Evolutionary conservation across 192 early-diverging fungal genomes (phyloP), one percentile per base, ranked within the genome.

Genomic region (Backusella liffmaniae): DNA sequence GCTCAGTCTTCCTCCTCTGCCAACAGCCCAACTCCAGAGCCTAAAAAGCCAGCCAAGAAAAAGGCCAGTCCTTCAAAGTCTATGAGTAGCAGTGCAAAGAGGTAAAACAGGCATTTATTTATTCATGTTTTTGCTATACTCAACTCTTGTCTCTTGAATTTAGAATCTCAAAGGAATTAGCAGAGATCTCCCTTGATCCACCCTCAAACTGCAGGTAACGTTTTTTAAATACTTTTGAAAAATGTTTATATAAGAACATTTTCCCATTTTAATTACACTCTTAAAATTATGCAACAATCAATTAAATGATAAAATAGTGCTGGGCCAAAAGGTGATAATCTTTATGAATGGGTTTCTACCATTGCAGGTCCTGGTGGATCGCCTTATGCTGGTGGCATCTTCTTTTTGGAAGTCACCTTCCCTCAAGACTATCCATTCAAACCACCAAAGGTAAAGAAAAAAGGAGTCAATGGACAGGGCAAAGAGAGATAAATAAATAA

Each of bases 321-420:
- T 53, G 95, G 96, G 30, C 96, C 97, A 8, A 97, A 97, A 74
- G 96, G 95, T 35, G 97, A 98, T 82, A 96, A 96, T 70, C 84
- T 99, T 41, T 97, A 95, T 80, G 95, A 99, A 77, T 98, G 97
- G 97, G 91, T 94, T 4, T 92, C 96, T 21, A 98, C 97, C 4
- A 96, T 99, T 74, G 88, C 91, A 51, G 97, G 97, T 8, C 97
- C 97, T 9, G 84, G 87, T 71, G 94, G 89, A 46, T 95, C 94
- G 30, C 96, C 97, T 9, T 99, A 99, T 77, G 90, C 88, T 30
- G 90, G 91, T 26, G 97, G 97, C 6, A 90, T 96, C 34, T 99
- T 97, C 85, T 97, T 97, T 78, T 84, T 99, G 35, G 96, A 97
- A 73, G 94, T 99, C 73, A 84, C 89, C 73, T 97, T 99, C 72